A percentile compares a stretch with the other conserved stretches of the same genome.
phyloP scores from a whole-genome alignment of 495 filamentous ascomycete species.

The Aspergillus affinis region DNA sequence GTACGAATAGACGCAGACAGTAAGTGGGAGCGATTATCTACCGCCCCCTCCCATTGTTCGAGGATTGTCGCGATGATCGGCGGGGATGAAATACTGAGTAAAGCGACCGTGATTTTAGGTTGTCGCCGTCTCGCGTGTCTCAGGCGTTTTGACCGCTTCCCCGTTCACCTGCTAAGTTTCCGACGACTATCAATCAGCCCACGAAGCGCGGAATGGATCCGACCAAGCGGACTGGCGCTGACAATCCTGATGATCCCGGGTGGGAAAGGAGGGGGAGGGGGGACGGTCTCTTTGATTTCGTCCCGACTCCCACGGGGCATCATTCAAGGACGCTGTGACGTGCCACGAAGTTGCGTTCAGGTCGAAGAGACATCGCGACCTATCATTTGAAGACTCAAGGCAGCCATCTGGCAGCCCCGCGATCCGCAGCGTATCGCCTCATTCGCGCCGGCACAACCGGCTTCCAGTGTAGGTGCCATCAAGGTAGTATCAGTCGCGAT shows the following conservation, averaged over 20 bases:
- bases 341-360: conserved; percentile 13
- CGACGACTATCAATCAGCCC: conserved; percentile 1
- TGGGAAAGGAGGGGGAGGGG: conserved; percentile 7
- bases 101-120: conserved; percentile 9
- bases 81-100: conserved; percentile 4
- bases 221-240: conserved; percentile 14
- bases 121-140: conserved; percentile 21
- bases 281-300: conserved; percentile 7
- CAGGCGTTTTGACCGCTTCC: conserved; percentile 12
- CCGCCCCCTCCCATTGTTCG: not conserved
- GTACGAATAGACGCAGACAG: not conserved
- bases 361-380: not conserved
- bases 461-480: conserved; percentile 8
- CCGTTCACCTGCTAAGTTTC: not conserved
- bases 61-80: conserved; percentile 7
- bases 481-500: not conserved
- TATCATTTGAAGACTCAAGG: conserved; percentile 7
- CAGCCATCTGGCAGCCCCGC: conserved; percentile 13
- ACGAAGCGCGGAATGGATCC: conserved; percentile 12
- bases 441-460: conserved; percentile 19
- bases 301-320: conserved; percentile 11
- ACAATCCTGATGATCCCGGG: conserved; percentile 22
- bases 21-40: not conserved
- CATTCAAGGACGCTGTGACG: conserved; percentile 15
- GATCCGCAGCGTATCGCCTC: conserved; percentile 15